Percentiles rank a stretch among this genome's conserved stretches.
Evolutionary conservation across 768 basidiomycete genomes (phyloP).

Genomic region (Termitomyces titanicus): DNA sequence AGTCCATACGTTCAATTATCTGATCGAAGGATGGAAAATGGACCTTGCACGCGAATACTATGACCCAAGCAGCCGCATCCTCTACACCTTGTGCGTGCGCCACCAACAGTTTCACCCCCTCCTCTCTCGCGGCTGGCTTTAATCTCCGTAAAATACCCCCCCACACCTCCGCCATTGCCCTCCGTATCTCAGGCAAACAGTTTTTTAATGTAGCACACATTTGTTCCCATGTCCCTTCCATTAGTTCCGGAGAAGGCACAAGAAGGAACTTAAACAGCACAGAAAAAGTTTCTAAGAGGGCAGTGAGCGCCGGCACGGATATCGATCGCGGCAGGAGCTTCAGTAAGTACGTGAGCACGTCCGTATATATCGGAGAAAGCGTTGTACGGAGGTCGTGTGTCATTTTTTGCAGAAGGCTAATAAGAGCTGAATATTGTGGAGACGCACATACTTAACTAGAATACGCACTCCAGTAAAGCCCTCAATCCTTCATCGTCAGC

Average conservation of each 20-base stretch:
- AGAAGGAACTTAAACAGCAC: slow-evolving; percentile 71
- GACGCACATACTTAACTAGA: background rate
- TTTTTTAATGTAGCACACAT: slow-evolving; percentile 48
- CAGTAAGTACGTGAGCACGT: slow-evolving; percentile 54
- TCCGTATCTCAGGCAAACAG: slow-evolving; percentile 69
- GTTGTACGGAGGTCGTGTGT: slow-evolving; percentile 80
- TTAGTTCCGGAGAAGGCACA: slow-evolving; percentile 54
- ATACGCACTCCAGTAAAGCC: slow-evolving; percentile 70
- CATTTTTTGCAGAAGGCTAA: slow-evolving; percentile 74
- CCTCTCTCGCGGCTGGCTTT: slow-evolving; percentile 54
- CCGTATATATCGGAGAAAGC: slow-evolving; percentile 56
- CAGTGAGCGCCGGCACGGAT: slow-evolving; percentile 54
- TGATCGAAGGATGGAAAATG: background rate
- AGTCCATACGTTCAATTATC: slow-evolving; percentile 7
- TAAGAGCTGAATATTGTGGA: slow-evolving; percentile 1
- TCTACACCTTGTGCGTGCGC: slow-evolving; percentile 47
- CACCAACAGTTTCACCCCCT: slow-evolving; percentile 54
- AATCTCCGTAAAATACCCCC: slow-evolving; percentile 71
- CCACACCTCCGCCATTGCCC: slow-evolving; percentile 87
- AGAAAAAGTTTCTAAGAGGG: slow-evolving; percentile 66
- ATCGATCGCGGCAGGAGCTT: slow-evolving; percentile 55
- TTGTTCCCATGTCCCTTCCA: slow-evolving; percentile 58
- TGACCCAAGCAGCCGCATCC: slow-evolving; percentile 68
- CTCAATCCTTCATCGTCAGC: slow-evolving; percentile 72
- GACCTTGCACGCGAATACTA: slow-evolving; percentile 83